phyloP scores from a whole-genome alignment of 2,329 filamentous ascomycete genomes.

The Tolypocladium album region DNA sequence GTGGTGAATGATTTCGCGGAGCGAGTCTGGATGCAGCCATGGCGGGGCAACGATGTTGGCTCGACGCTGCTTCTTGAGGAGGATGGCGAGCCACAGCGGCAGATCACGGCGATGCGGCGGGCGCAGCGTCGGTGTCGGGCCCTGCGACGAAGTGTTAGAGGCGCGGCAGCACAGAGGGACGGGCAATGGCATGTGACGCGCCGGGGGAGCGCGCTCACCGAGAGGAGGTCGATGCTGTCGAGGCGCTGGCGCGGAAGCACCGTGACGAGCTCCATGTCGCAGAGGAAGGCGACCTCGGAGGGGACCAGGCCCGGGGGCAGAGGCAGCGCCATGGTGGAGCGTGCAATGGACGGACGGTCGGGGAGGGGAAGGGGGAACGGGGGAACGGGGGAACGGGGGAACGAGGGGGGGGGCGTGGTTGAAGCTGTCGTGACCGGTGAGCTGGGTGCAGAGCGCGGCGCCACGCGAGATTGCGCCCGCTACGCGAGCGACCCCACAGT shows the following conservation, averaged over 20 bases:
- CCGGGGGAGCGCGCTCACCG: constrained; percentile 47
- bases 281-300: constrained; percentile 83
- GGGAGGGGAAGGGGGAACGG: no score
- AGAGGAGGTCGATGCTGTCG: constrained; percentile 73
- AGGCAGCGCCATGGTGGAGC: constrained; percentile 31
- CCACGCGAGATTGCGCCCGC: neutral
- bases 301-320: constrained; percentile 56
- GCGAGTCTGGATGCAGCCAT: constrained; percentile 72
- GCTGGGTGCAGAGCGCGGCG: neutral
- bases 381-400: no score
- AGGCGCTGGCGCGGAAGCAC: constrained; percentile 85
- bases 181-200: constrained; percentile 3
- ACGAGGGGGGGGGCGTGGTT: neutral
- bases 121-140: constrained; percentile 61
- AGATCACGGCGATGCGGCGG: constrained; percentile 72
- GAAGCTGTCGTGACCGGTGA: neutral
- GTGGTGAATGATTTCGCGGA: constrained; percentile 66
- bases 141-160: constrained; percentile 38
- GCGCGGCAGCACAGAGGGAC: neutral
- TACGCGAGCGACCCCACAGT: neutral
- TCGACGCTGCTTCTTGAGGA: constrained; percentile 87
- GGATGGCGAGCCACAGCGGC: constrained; percentile 88
- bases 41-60: constrained; percentile 86
- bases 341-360: neutral
- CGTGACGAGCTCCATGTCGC: constrained; percentile 95